Base-by-base conservation (phyloP, 352 stramenopile species). In the Phytopythium mirpurense region DNA sequence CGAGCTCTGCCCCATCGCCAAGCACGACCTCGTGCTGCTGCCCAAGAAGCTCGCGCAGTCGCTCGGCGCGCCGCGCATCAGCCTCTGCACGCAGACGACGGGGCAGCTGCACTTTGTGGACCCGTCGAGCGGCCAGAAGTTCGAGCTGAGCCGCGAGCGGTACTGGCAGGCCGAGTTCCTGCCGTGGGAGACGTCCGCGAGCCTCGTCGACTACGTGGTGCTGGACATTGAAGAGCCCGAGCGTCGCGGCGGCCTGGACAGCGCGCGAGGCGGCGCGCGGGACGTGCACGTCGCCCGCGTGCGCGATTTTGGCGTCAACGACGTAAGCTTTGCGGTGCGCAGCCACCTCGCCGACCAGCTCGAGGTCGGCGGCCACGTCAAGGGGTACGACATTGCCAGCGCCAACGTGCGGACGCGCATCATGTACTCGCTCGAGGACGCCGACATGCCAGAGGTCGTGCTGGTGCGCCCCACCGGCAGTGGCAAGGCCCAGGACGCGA, bases 231-330 rank as follows among this genome's bases (percentile, higher is more conserved):
- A 91, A 27, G 59, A 71, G 8, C 19, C 70, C 35, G 62, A 65
- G 29, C 44, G 60, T 10, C 40, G 58, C 14, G 52, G 43, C 4
- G 55, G 56, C 29, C 35, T 26, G 26, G 60, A 56, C 23, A 54
- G 36, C 24, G 72, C 68, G 45, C 63, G 74, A n/a, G 56, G 72
- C 2, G 49, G 88, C 35, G 78, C 78, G 7, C 47, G 47, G 2
- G 75, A 88, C 40, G 67, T 93, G 32, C 73, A 90, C 46, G 72
- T 90, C 32, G 78, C 78, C 32, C 71, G 78, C 8, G 70, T 56
- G 23, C 76, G 68, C 29, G 82, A 93, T 56, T 89, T 93, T 67
- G 82, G 82, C 27, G 73, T 87, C 40, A 93, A 90, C 62, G 82
- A 93, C 53, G 86, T 65, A 49, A 88, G 70, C 21, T 90, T 88